Conservation (phyloP, 176 grass and related monocot species). For the Dendrocalamus sinicus region DNA sequence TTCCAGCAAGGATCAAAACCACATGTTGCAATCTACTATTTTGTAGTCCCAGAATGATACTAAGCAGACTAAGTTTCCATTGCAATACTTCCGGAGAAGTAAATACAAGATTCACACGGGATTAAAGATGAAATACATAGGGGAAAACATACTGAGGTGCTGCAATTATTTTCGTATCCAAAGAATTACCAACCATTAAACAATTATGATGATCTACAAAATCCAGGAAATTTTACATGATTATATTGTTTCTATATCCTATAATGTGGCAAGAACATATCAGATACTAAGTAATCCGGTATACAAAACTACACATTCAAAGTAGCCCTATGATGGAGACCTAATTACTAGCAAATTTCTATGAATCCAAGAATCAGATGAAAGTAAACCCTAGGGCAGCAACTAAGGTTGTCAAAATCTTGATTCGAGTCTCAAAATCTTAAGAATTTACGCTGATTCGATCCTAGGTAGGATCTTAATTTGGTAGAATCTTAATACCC, state of each 20-base stretch:
- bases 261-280: conserved; percentile 12
- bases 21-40: not conserved
- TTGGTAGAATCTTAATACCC: no score
- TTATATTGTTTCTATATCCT: not conserved
- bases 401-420: not conserved
- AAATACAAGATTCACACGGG: not conserved
- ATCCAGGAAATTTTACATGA: not conserved
- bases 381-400: conserved; percentile 5
- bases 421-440: no score
- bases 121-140: not conserved
- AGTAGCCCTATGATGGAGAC: not conserved
- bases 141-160: not conserved
- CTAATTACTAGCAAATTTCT: not conserved
- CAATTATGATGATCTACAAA: not conserved
- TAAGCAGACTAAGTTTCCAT: not conserved
- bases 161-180: not conserved
- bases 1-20: not conserved
- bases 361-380: not conserved
- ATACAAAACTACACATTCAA: not conserved
- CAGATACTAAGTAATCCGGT: not conserved
- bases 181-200: conserved; percentile 11
- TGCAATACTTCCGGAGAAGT: not conserved
- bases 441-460: no score
- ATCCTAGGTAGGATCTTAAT: no score
- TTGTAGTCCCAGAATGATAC: not conserved